These are phyloP conservation scores for Coleophoma crateriformis DNA, from an alignment of 2,329 filamentous ascomycete species.

Conservation along the genomic window DNA sequence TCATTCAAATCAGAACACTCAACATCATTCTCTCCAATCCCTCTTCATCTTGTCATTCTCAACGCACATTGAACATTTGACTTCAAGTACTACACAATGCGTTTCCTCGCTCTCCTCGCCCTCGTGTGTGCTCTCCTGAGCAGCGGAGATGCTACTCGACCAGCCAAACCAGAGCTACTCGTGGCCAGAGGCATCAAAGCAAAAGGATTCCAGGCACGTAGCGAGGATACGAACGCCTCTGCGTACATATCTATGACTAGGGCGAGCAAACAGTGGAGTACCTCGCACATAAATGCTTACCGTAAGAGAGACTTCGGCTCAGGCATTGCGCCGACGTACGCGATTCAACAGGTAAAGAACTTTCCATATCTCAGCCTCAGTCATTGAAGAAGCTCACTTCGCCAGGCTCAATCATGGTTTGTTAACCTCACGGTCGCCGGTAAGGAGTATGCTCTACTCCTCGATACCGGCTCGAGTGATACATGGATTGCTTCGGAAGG, in stretches of 20 bases:
- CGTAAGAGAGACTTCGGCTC: background rate
- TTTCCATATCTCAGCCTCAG: too few relatives aligned
- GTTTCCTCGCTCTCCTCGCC: too few relatives aligned
- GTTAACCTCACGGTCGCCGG: conserved; percentile 4
- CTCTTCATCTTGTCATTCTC: too few relatives aligned
- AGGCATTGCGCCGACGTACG: background rate
- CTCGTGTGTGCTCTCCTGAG: too few relatives aligned
- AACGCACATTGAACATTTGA: too few relatives aligned
- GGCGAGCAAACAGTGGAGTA: background rate
- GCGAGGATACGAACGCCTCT: background rate
- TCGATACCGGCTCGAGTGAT: conserved; percentile 43
- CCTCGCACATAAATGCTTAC: background rate
- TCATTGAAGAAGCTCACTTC: too few relatives aligned
- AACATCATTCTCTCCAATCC: too few relatives aligned
- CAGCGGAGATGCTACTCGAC: too few relatives aligned
- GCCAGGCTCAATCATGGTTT: background rate
- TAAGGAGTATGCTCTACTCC: conserved; percentile 14
- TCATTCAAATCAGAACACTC: too few relatives aligned
- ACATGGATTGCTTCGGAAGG: conserved; percentile 34
- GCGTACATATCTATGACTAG: background rate
- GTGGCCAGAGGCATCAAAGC: background rate
- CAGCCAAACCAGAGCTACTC: too few relatives aligned
- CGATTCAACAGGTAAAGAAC: background rate
- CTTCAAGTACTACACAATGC: too few relatives aligned
- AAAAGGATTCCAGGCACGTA: background rate